Evolutionary conservation across 1,284 basidiomycete genomes (phyloP).

Genomic region (Pseudozyma thailandica): DNA sequence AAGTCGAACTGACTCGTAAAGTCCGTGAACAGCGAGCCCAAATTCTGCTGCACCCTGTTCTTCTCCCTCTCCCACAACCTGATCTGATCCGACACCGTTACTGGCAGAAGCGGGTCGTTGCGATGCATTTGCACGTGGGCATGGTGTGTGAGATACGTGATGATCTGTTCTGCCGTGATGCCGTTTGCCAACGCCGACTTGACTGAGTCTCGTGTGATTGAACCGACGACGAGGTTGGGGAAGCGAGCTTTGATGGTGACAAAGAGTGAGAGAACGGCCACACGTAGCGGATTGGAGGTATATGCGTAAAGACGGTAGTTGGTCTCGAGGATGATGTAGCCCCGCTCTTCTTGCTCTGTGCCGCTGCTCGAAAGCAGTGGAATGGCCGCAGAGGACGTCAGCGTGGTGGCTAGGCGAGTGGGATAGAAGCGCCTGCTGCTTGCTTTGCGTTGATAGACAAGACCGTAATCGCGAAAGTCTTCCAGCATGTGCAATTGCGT

Average conservation of each 20-base stretch:
- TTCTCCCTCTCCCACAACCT: slow-evolving; percentile 97
- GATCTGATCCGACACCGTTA: slow-evolving; percentile 97
- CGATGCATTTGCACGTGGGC: slow-evolving; percentile 98
- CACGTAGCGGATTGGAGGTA: slow-evolving; percentile 95
- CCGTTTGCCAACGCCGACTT: slow-evolving; percentile 93
- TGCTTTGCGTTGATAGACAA: slow-evolving; percentile 77
- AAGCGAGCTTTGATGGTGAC: slow-evolving; percentile 91
- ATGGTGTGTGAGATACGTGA: slow-evolving; percentile 91
- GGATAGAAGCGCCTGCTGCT: slow-evolving; percentile 79
- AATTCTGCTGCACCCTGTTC: slow-evolving; percentile 77
- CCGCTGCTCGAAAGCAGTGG: slow-evolving; percentile 51
- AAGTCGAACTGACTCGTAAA: slow-evolving; percentile 88
- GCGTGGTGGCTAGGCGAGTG: slow-evolving; percentile 92
- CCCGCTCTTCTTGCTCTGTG: slow-evolving; percentile 71
- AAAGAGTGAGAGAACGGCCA: slow-evolving; percentile 94
- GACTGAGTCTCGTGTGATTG: slow-evolving; percentile 92
- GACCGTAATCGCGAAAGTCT: slow-evolving; percentile 92
- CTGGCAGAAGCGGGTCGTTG: slow-evolving; percentile 88
- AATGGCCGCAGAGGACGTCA: slow-evolving; percentile 77
- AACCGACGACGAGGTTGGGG: slow-evolving; percentile 93
- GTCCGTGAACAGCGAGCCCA: slow-evolving; percentile 78
- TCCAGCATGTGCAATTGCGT: slow-evolving; percentile 87
- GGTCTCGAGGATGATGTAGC: slow-evolving; percentile 95
- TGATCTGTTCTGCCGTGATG: slow-evolving; percentile 96
- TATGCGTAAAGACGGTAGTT: slow-evolving; percentile 99